Evolutionary conservation across 306 rosid genomes (phyloP).

Genomic region (Pyrus betulifolia): DNA sequence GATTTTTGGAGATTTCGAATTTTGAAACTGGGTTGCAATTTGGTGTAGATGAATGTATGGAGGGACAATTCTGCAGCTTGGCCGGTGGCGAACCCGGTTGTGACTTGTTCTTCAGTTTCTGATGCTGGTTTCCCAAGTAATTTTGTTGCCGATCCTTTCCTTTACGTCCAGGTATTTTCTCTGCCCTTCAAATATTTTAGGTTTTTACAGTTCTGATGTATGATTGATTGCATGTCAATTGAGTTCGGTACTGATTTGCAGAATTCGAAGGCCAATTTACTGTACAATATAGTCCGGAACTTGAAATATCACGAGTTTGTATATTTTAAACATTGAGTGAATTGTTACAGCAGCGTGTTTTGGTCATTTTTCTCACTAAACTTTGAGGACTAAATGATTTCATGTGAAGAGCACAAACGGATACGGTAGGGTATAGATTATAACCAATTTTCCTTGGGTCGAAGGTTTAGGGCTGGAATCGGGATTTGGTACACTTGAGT

Average conservation of each 20-base stretch:
- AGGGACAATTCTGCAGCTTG: slow-evolving; percentile 70
- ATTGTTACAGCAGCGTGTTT: not conserved
- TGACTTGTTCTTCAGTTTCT: slow-evolving; percentile 90
- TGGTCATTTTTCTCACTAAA: not conserved
- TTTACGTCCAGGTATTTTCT: slow-evolving; percentile 60
- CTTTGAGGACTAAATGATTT: not conserved
- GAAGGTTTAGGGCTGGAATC: not conserved
- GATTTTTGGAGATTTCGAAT: slow-evolving; percentile 6
- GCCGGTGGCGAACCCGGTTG: slow-evolving; percentile 95
- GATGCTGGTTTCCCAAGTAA: slow-evolving; percentile 89
- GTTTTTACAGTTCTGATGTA: not conserved
- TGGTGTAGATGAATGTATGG: slow-evolving; percentile 60
- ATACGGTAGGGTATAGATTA: not conserved
- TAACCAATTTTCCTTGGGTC: not conserved
- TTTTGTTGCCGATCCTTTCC: slow-evolving; percentile 98
- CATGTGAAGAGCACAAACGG: not conserved
- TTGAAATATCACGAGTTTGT: not conserved
- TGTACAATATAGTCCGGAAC: not conserved
- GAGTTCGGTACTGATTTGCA: not conserved
- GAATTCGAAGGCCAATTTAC: not conserved
- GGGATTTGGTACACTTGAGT: not conserved
- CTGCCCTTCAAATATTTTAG: not conserved
- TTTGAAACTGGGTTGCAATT: slow-evolving; percentile 14
- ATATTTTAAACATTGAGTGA: not conserved
- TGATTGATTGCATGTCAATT: not conserved